These are phyloP conservation scores for Tephrocybe sp. DNA, from an alignment of 768 basidiomycete genomes.

Conservation along the genomic window DNA sequence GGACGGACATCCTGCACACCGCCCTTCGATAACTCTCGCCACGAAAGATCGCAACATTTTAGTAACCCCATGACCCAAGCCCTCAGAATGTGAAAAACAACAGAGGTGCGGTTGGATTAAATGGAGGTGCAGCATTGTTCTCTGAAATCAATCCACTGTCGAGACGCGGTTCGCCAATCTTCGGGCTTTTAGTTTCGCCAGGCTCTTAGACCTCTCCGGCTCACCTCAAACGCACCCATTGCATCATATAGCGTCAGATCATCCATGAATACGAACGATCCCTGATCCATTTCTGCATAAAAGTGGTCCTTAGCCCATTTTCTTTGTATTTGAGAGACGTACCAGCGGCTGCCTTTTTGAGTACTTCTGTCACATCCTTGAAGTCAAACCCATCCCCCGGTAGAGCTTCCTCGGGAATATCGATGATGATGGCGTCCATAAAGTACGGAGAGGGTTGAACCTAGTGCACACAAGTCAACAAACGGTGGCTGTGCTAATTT, in stretches of 20 bases:
- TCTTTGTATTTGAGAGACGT: constrained; percentile 14
- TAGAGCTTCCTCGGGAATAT: constrained; percentile 24
- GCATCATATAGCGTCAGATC: constrained; percentile 79
- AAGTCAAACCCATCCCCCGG: constrained; percentile 63
- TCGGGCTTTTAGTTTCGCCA: constrained; percentile 15
- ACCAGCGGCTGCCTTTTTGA: constrained; percentile 65
- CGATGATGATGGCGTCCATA: constrained; percentile 13
- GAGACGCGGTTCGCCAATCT: constrained; percentile 90
- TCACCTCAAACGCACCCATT: constrained; percentile 92
- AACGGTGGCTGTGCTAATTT: constrained; percentile 22
- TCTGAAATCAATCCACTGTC: constrained; percentile 69
- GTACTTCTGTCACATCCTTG: constrained; percentile 59
- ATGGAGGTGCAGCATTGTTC: constrained; percentile 43
- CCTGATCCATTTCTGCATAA: constrained; percentile 55
- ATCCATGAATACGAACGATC: constrained; percentile 61
- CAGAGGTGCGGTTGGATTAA: constrained; percentile 62
- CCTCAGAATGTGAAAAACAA: constrained; percentile 66
- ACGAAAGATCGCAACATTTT: constrained; percentile 80
- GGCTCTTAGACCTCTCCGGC: constrained; percentile 12
- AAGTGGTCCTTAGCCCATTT: neutral
- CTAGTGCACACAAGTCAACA: too few relatives aligned
- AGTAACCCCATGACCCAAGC: constrained; percentile 65
- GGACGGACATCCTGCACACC: constrained; percentile 70
- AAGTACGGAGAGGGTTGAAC: neutral
- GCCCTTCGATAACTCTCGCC: constrained; percentile 78